Evolutionary conservation across 495 filamentous ascomycete species (phyloP), one percentile per base, ranked within the genome.

Genomic region (Xylaria bambusicola): DNA sequence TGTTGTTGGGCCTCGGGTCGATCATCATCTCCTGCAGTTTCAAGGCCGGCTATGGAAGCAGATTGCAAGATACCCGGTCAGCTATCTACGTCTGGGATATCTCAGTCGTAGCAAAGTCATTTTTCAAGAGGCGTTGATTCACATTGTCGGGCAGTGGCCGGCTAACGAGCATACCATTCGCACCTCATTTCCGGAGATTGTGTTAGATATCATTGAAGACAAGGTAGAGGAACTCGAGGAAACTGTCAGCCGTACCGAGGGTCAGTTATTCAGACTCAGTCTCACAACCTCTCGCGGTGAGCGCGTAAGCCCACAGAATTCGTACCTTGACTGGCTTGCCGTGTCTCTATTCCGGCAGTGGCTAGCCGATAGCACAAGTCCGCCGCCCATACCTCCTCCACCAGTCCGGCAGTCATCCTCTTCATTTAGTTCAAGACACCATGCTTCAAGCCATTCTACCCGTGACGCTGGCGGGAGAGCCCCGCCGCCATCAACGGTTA

Each of bases 121-220:
- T 61, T 97, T 95, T 70, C 83, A 89, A 48, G 92, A 97, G 73
- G 91, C 92, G 0, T 74, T 97, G 20, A 88, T 95, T 49, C 92
- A 97, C 63, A 91, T 97, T 0, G 91, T 97, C 6, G 92, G 92
- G 6, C 89, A 93, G 63, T 97, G 92, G 92, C 92, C 92, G 1
- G 77, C 83, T 0, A 91, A 86, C 12, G 83, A 89, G 54, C 81
- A 84, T n/a, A 87, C 89, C 64, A 83, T 97, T 41, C 83, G 88
- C 41, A 84, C 86, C 33, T 83, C 76, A 52, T 78, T 93, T 1
- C 88, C 91, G 1, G 83, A 86, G 13, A 62, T 81, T 1, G 90
- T 97, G 4, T 77, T 95, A 4, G 92, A 96, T 55, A 81, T 96
- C 15, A 93, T 97, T 59, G 89, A 94, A 67, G 91, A 96, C 69